These are phyloP conservation scores for Daldinia childiae DNA, from an alignment of 495 filamentous ascomycete genomes.

Conservation along the genomic window DNA sequence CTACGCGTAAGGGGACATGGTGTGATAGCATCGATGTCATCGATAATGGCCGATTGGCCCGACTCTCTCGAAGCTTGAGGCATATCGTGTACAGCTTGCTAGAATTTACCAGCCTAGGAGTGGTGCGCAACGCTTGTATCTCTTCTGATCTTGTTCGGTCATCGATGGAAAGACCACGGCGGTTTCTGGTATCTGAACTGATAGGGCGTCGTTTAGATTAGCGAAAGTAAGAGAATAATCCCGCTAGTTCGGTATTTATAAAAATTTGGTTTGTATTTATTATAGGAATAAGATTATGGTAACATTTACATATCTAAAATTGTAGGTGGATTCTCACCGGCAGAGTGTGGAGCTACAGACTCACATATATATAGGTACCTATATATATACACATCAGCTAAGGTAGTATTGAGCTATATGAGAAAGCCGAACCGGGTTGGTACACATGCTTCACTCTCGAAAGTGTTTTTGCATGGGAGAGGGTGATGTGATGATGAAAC, in stretches of 20 bases:
- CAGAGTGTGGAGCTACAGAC: conserved; percentile 30
- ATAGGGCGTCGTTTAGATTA: not conserved
- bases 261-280: not conserved
- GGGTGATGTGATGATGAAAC: conserved; percentile 44
- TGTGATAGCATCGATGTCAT: conserved; percentile 48
- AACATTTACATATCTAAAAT: not conserved
- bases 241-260: not conserved
- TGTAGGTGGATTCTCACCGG: conserved; percentile 4
- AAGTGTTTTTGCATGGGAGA: conserved; percentile 24
- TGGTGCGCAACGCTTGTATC: not conserved
- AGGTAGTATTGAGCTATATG: conserved; percentile 27
- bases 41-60: conserved; percentile 14
- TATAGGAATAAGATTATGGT: not conserved
- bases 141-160: not conserved
- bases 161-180: not conserved
- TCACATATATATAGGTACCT: conserved; percentile 22
- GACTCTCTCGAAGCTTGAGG: conserved; percentile 20
- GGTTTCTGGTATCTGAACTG: not conserved
- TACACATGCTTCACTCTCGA: conserved; percentile 27
- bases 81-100: conserved; percentile 8
- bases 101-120: not conserved
- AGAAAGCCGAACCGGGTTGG: conserved; percentile 23
- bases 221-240: not conserved
- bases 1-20: conserved; percentile 36
- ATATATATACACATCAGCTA: conserved; percentile 1